Base-by-base conservation (phyloP, 1,284 basidiomycete genomes). In the Ustilago esculenta region DNA sequence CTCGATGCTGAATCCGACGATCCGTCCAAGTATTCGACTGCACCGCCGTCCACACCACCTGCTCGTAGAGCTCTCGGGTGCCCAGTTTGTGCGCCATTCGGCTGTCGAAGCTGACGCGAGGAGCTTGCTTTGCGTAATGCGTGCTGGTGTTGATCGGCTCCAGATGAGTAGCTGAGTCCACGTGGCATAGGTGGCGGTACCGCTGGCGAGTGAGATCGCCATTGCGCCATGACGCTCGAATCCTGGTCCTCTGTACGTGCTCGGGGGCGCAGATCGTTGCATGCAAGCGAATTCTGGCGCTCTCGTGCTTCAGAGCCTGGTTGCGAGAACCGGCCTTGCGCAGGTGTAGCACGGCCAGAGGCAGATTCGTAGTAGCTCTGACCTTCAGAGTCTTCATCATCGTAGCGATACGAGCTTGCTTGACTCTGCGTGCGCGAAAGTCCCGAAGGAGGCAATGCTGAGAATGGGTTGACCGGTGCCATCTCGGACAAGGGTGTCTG, bases 231-330 rank as follows among this genome's bases (percentile, higher is more conserved):
- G n/a, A 72, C 52, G 17, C 48, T 46, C 4, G 65, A 69, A 24
- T 78, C 74, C 30, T 78, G 76, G 43, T 78, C 76, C 53, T 76
- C 76, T 10, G 76, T 78, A 42, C 69, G 41, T 2, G 76, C 76
- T 8, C 76, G 48, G 2, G 76, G 76, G 2, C 66, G 42, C 5
- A 51, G 24, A 23, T 75, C 75, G 14, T 44, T 54, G 46, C 40
- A 41, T 2, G 65, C 49, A 8, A 66, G 35, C 27, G 67, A 72
- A 18, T 63, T 44, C 44, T 72, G 65, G 14, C 68, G 45, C 33
- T 76, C 76, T 25, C 73, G 27, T 3, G 65, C 72, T 25, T 77
- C 75, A 2, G 68, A 64, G 5, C 65, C 65, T 2, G 73, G 65
- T 24, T 73, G 69, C n/a, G 73, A 72, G 33, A 48, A 69, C 4